Evolutionary conservation across 768 basidiomycete genomes (phyloP).

Genomic region (Rhizopogon vesiculosus): DNA sequence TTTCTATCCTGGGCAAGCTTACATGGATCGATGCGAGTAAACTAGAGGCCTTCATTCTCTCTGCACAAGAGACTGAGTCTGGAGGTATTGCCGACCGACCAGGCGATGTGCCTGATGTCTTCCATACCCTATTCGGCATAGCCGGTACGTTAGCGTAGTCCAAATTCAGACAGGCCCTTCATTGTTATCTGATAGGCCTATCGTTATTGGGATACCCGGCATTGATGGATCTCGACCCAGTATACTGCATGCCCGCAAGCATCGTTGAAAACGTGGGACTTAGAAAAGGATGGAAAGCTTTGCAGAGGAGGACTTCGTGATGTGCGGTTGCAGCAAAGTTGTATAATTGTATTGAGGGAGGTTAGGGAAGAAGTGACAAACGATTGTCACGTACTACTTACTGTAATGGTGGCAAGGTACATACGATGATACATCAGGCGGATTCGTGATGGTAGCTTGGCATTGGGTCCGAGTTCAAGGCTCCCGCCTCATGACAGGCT

Average conservation of each 20-base stretch:
- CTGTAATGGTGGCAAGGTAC: no score
- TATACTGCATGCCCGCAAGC: slow-evolving; percentile 93
- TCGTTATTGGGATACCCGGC: slow-evolving; percentile 41
- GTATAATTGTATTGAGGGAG: no score
- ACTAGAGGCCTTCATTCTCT: slow-evolving; percentile 77
- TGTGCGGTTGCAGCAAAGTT: no score
- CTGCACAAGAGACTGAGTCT: slow-evolving; percentile 82
- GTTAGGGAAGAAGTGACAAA: no score
- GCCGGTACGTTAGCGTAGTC: slow-evolving; percentile 48
- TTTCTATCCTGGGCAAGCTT: slow-evolving; percentile 79
- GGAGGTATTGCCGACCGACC: slow-evolving; percentile 95
- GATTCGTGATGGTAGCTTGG: no score
- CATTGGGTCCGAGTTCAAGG: no score
- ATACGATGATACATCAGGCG: no score
- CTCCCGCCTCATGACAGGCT: no score
- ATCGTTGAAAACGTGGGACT: slow-evolving; percentile 34
- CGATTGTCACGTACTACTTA: no score
- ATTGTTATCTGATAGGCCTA: slow-evolving; percentile 46
- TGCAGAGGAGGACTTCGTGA: slow-evolving; percentile 20
- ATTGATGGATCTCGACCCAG: slow-evolving; percentile 76
- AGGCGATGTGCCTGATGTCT: slow-evolving; percentile 94
- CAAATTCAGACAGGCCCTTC: background rate
- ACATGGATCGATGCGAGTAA: slow-evolving; percentile 86
- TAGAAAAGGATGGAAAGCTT: slow-evolving; percentile 40
- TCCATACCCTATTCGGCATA: slow-evolving; percentile 91